Conservation (phyloP, 176 grass and related monocot genomes). For the Tuctoria greenei region DNA sequence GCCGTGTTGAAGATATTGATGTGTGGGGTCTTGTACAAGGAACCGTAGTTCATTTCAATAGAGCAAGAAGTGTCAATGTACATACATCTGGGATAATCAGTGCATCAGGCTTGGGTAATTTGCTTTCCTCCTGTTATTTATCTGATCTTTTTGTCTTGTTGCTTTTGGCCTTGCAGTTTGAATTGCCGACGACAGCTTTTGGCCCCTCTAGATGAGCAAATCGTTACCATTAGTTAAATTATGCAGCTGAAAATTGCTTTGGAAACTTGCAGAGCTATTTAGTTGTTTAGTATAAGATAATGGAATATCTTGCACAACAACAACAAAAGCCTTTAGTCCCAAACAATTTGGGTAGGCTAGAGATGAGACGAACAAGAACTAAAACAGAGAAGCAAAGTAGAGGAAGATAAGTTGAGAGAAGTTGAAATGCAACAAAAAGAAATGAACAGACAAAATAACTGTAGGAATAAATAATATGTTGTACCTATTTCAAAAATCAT, state of each 20-base stretch:
- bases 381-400: not conserved
- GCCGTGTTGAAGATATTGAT: conserved; percentile 99
- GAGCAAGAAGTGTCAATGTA: conserved; percentile 75
- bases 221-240: not conserved
- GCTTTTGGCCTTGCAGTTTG: not conserved
- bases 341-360: not conserved
- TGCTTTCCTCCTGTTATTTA: conserved; percentile 31
- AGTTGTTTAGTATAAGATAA: conserved; percentile 3
- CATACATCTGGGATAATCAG: conserved; percentile 83
- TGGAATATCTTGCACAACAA: not conserved
- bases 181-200: not conserved
- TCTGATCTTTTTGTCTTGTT: conserved; percentile 10
- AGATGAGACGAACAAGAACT: not conserved
- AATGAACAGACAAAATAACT: not conserved
- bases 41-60: conserved; percentile 97
- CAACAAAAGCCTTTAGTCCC: not conserved
- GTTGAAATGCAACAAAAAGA: not conserved
- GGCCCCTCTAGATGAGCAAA: not conserved
- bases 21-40: conserved; percentile 86
- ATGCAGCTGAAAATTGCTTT: not conserved
- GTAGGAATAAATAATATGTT: not conserved
- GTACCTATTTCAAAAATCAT: not conserved
- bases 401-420: not conserved
- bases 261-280: conserved; percentile 17
- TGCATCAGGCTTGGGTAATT: conserved; percentile 74